These are phyloP conservation scores for Hansenula lynferdii DNA, from an alignment of 1,139 yeast genomes.

Conservation along the genomic window DNA sequence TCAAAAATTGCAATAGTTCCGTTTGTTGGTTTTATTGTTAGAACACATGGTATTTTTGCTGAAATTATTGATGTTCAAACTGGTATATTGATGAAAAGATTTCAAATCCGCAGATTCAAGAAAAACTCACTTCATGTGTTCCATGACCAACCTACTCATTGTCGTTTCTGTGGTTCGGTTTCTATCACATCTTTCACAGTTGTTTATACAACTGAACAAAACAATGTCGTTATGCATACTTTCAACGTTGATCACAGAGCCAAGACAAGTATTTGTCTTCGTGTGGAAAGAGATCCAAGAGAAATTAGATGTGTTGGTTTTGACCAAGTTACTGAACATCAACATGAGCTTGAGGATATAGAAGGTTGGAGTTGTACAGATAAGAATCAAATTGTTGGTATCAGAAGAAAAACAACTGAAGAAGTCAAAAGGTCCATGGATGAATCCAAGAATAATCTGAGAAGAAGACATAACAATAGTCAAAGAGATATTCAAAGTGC, in stretches of 20 bases:
- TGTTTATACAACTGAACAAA: slow-evolving; percentile 55
- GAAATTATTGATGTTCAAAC: slow-evolving; percentile 75
- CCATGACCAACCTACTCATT: slow-evolving; percentile 83
- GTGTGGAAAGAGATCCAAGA: slow-evolving; percentile 90
- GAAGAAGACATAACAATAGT: slow-evolving; percentile 13
- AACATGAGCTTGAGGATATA: slow-evolving; percentile 58
- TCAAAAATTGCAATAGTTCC: slow-evolving; percentile 45
- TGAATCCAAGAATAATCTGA: slow-evolving; percentile 10
- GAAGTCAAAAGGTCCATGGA: slow-evolving; percentile 20
- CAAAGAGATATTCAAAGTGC: slow-evolving; percentile 9
- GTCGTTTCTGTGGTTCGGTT: slow-evolving; percentile 88
- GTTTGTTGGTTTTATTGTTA: slow-evolving; percentile 66
- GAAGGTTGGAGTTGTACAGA: slow-evolving; percentile 80
- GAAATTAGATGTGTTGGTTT: slow-evolving; percentile 88
- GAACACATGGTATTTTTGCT: slow-evolving; percentile 50
- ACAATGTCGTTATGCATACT: slow-evolving; percentile 66
- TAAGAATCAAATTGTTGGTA: slow-evolving; percentile 70
- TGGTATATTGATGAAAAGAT: slow-evolving; percentile 55
- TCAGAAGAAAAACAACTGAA: slow-evolving; percentile 40
- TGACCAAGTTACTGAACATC: slow-evolving; percentile 67
- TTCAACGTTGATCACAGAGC: slow-evolving; percentile 70
- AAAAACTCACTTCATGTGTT: slow-evolving; percentile 59
- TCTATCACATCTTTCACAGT: slow-evolving; percentile 69
- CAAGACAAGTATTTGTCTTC: slow-evolving; percentile 72
- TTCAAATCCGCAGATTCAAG: slow-evolving; percentile 58